phyloP scores from a whole-genome alignment of 768 basidiomycete genomes.

The Lactifluus pinguis region DNA sequence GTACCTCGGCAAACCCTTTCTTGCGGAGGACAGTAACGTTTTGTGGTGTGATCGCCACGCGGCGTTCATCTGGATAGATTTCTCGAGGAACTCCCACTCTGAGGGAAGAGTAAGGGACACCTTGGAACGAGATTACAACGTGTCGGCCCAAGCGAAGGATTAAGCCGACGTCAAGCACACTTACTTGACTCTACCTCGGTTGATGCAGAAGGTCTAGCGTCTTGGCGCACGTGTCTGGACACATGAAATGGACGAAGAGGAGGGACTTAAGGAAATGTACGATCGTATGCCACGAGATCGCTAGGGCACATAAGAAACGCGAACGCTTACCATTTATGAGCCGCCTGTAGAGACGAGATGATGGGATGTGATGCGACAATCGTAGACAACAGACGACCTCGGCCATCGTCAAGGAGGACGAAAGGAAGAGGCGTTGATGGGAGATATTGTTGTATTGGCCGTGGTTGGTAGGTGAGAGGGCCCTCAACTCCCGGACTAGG shows the following conservation, averaged over 20 bases:
- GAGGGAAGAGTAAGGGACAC: constrained; percentile 60
- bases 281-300: neutral
- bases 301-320: neutral
- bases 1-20: constrained; percentile 69
- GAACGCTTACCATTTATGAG: neutral
- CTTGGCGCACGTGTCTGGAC: constrained; percentile 4
- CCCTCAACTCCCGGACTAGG: neutral
- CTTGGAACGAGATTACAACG: constrained; percentile 23
- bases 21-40: constrained; percentile 67
- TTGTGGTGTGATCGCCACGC: constrained; percentile 75
- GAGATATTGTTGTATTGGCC: neutral
- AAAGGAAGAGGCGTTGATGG: neutral
- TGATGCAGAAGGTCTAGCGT: neutral
- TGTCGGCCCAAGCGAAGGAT: neutral
- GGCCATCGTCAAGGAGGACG: constrained; percentile 16
- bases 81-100: constrained; percentile 73
- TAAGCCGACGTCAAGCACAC: constrained; percentile 1
- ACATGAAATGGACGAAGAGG: constrained; percentile 9
- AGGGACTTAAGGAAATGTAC: neutral
- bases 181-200: constrained; percentile 11
- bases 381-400: constrained; percentile 2
- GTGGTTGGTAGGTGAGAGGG: neutral
- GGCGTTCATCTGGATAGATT: constrained; percentile 65
- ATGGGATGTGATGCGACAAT: neutral
- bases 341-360: constrained; percentile 1